phyloP scores from a whole-genome alignment of 305 asterid genomes.

The Plantago lanceolata region DNA sequence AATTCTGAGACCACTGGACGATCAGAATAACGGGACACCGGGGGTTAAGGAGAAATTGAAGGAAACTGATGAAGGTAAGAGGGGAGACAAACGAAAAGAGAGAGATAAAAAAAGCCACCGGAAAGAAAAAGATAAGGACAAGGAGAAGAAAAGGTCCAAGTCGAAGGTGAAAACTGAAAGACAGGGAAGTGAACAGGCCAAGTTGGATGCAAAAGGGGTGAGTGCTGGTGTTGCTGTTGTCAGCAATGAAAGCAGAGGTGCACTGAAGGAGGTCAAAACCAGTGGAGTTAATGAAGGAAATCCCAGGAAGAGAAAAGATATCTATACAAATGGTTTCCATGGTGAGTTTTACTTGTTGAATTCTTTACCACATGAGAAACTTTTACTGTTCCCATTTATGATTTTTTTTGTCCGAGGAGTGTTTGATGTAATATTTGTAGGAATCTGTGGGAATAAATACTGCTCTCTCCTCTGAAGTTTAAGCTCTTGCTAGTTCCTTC shows the following conservation, averaged over 20 bases:
- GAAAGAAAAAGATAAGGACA: conserved; percentile 39
- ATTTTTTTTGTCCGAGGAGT: conserved; percentile 9
- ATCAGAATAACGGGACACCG: conserved; percentile 32
- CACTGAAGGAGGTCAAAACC: conserved; percentile 22
- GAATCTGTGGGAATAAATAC: not conserved
- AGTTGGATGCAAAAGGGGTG: conserved; percentile 26
- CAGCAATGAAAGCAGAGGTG: conserved; percentile 16
- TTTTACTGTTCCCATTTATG: conserved; percentile 1
- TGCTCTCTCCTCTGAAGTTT: too few relatives aligned
- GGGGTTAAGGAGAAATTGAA: conserved; percentile 41
- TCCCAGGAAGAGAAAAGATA: conserved; percentile 39
- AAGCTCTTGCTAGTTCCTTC: too few relatives aligned
- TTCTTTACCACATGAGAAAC: conserved; percentile 19
- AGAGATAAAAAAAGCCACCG: conserved; percentile 24
- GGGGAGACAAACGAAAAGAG: conserved; percentile 25
- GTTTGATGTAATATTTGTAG: not conserved
- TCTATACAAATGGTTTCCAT: conserved; percentile 38
- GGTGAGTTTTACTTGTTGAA: conserved; percentile 44
- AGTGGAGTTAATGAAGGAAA: conserved; percentile 27
- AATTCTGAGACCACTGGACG: conserved; percentile 33
- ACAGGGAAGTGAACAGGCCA: conserved; percentile 27
- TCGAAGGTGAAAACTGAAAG: conserved; percentile 29
- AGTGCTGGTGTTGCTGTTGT: conserved; percentile 26
- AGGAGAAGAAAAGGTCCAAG: conserved; percentile 30
- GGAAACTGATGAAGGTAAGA: conserved; percentile 33